Evolutionary conservation across 208 protist genomes (phyloP).

Genomic region (Leishmania major): DNA sequence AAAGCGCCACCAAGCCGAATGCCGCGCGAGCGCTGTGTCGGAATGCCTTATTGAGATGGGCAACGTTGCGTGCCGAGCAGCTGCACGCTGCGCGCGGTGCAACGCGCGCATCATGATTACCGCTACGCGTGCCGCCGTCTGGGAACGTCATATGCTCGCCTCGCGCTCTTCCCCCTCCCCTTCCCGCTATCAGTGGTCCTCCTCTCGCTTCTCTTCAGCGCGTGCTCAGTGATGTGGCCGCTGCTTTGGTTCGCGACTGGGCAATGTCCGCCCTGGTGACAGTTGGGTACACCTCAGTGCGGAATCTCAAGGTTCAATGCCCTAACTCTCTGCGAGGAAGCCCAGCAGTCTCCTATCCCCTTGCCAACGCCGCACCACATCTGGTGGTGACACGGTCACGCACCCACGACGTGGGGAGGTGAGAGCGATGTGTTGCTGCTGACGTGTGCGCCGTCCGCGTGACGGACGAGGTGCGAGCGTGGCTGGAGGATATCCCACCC

Average conservation of each 20-base stretch:
- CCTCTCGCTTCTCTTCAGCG: neutral
- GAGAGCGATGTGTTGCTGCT: no score
- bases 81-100: neutral
- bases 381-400: neutral
- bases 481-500: neutral
- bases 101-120: neutral
- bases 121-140: neutral
- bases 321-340: neutral
- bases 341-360: neutral
- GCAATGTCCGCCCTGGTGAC: neutral
- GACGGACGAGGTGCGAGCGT: neutral
- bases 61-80: neutral
- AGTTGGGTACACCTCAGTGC: neutral
- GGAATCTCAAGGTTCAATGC: neutral
- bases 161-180: neutral
- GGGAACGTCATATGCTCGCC: neutral
- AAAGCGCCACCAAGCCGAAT: neutral
- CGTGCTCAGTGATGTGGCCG: neutral
- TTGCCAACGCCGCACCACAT: neutral
- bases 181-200: neutral
- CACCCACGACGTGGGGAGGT: neutral
- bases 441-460: neutral
- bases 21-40: neutral
- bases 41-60: neutral
- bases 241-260: neutral